Percentiles rank a stretch among this genome's conserved stretches.
Conservation (phyloP, 179 eudicot species). For the Silene vulgaris region DNA sequence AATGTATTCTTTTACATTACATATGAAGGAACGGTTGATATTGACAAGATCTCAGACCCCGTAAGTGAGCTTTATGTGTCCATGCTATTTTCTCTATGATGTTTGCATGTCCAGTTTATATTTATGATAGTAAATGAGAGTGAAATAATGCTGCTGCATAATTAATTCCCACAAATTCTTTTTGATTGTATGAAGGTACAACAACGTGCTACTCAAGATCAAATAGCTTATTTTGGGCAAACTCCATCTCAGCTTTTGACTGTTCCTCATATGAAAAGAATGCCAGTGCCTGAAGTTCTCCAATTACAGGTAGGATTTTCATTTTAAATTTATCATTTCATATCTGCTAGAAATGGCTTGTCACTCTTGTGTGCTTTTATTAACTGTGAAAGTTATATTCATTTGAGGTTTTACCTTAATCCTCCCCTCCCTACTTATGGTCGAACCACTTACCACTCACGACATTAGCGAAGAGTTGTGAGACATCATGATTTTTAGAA, state of each 20-base stretch:
- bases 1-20: slow-evolving; percentile 95
- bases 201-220: slow-evolving; percentile 95
- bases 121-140: neutral
- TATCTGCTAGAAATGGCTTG: neutral
- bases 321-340: neutral
- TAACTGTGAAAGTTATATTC: slow-evolving; percentile 4
- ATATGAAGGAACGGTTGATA: slow-evolving; percentile 86
- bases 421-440: neutral
- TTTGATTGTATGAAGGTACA: slow-evolving; percentile 51
- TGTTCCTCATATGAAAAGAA: slow-evolving; percentile 77
- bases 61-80: slow-evolving; percentile 41
- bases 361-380: slow-evolving; percentile 3
- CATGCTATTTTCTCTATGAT: slow-evolving; percentile 14
- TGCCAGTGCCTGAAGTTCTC: slow-evolving; percentile 81
- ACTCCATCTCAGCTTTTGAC: slow-evolving; percentile 96
- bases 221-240: slow-evolving; percentile 98
- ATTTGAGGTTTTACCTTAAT: neutral
- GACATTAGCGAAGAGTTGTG: neutral
- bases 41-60: slow-evolving; percentile 83
- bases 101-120: neutral
- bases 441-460: neutral
- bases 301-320: slow-evolving; percentile 68
- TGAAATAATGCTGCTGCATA: slow-evolving; percentile 14
- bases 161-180: slow-evolving; percentile 20
- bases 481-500: neutral